These are phyloP conservation scores for Sarcocystis neurona DNA, from an alignment of 169 alveolate species.

Conservation along the genomic window DNA sequence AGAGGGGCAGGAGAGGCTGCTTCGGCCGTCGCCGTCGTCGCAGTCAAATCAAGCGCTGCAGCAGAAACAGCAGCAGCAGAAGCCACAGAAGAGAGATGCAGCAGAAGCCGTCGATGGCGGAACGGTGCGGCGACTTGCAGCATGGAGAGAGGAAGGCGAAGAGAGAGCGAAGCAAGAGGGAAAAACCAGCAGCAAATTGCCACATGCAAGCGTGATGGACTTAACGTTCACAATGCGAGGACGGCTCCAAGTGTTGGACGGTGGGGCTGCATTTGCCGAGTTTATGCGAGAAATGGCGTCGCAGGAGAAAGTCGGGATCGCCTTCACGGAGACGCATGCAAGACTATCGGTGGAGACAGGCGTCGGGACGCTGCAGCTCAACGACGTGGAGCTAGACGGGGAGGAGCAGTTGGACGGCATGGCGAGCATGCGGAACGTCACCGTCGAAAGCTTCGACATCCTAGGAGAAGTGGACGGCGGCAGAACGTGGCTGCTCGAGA, in stretches of 20 bases:
- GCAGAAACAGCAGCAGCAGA: too few species aligned
- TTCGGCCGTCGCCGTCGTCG: too few species aligned
- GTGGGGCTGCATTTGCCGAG: background rate
- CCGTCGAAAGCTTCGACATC: conserved; percentile 15
- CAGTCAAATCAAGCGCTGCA: too few species aligned
- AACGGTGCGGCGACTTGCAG: too few species aligned
- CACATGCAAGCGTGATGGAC: background rate
- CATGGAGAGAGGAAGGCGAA: background rate
- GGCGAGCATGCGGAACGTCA: background rate
- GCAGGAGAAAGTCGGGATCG: background rate
- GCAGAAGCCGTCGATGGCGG: too few species aligned
- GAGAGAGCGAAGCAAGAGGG: background rate
- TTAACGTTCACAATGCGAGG: conserved; percentile 6
- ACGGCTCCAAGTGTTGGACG: background rate
- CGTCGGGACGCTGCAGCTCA: background rate
- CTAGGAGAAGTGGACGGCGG: conserved; percentile 11
- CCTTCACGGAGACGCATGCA: conserved; percentile 2
- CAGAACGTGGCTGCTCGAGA: conserved; percentile 26
- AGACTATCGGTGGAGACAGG: background rate
- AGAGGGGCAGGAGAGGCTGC: too few species aligned
- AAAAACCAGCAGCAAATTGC: background rate
- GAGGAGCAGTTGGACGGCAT: background rate
- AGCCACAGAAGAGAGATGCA: too few species aligned
- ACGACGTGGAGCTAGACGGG: background rate
- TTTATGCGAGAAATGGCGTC: conserved; percentile 24